Evolutionary conservation across 306 rosid species (phyloP).

Genomic region (Fragaria ananassa): DNA sequence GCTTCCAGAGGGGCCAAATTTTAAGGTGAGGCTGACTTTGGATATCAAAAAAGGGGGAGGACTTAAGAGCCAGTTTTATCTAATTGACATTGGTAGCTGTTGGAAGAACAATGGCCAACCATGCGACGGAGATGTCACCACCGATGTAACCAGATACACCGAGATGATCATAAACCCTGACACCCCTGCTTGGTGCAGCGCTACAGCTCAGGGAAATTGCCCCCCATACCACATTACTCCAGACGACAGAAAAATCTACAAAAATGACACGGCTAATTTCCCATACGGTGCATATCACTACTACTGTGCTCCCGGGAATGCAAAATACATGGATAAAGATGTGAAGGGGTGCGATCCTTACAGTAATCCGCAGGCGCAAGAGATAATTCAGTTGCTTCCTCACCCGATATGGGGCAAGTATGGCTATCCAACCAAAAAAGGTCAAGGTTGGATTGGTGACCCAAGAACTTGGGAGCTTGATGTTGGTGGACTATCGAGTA

Average conservation of each 20-base stretch:
- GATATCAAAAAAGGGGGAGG: constrained; percentile 60
- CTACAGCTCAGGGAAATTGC: constrained; percentile 42
- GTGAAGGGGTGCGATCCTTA: constrained; percentile 69
- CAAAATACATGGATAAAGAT: constrained; percentile 51
- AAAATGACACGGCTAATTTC: constrained; percentile 67
- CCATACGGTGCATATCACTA: constrained; percentile 70
- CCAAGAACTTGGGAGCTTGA: constrained; percentile 80
- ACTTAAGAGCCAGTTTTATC: constrained; percentile 66
- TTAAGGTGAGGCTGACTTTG: constrained; percentile 50
- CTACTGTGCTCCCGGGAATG: constrained; percentile 80
- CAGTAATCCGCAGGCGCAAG: constrained; percentile 87
- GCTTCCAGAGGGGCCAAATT: constrained; percentile 63
- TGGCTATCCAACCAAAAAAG: constrained; percentile 64
- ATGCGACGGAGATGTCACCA: constrained; percentile 45
- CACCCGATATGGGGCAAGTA: constrained; percentile 74
- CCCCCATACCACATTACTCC: constrained; percentile 78
- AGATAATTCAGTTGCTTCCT: constrained; percentile 72
- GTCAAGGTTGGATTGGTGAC: constrained; percentile 80
- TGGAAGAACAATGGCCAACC: constrained; percentile 65
- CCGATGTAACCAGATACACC: constrained; percentile 61
- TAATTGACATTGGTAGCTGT: constrained; percentile 59
- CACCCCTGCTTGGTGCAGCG: constrained; percentile 57
- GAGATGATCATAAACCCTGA: constrained; percentile 67
- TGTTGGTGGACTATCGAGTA: constrained; percentile 65
- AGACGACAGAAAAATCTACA: constrained; percentile 49